Evolutionary conservation across 2,329 filamentous ascomycete genomes (phyloP), one percentile per base, ranked within the genome.

Genomic region (Coniochaeta sp.): DNA sequence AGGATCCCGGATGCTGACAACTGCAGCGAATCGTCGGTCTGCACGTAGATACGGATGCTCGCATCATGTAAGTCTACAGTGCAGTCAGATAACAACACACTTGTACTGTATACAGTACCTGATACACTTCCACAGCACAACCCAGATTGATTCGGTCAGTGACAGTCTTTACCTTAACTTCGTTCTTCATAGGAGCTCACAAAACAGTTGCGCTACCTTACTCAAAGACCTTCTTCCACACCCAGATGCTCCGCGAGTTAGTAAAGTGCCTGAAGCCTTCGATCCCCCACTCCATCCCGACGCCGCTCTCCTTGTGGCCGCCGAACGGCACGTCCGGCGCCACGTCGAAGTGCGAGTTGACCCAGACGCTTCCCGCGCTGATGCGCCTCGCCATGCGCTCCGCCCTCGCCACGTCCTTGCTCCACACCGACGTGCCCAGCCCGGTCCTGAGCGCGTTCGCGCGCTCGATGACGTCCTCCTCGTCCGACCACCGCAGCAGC

Each of bases 361-460:
- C 74, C 69, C 79, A 85, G 19, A 85, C 79, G 32, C 72, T 82
- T 1, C 82, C 82, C n/a, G 81, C 78, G 66, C 81, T 73, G 17
- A 86, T 68, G 28, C 73, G 69, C 44, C 72, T 70, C 4, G 77
- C 80, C 60, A 84, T 77, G 47, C 73, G 68, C 65, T 76, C 70
- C 1, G 80, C 82, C 57, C 75, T 74, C 59, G 71, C 74, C n/a
- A 80, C 62, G 69, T 83, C 79, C 50, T 72, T 75, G 59, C 71
- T 73, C 78, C 79, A 85, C 10, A 84, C 80, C 47, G 78, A 82
- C 30, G 78, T 79, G 42, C 79, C 82, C 1, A 85, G 75, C 50
- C 81, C 82, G 17, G 74, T 74, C 55, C 76, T 74, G 30, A 74
- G 77, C 64, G 75, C 70, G 69, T 84, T 84, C 40, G 76, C 78